Evolutionary conservation across 129 eudicot genomes (phyloP).

Genomic region (Flaveria sonorensis): DNA sequence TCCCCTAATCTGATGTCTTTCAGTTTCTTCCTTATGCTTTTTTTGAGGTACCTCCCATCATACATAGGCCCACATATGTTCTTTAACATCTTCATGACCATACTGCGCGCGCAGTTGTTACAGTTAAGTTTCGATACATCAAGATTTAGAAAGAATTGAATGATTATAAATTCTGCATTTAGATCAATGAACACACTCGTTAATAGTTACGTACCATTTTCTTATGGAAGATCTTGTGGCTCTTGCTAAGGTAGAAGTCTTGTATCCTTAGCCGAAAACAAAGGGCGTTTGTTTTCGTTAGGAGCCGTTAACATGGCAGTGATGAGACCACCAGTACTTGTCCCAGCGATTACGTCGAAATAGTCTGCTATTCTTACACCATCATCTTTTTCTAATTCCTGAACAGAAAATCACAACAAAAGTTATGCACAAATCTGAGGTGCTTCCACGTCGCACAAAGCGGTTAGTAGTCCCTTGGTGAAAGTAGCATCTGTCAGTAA

Average conservation of each 20-base stretch:
- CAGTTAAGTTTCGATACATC: not conserved
- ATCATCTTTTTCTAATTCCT: conserved; percentile 13
- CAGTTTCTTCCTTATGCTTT: conserved; percentile 16
- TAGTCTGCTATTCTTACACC: conserved; percentile 32
- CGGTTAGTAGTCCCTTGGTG: too few relatives aligned
- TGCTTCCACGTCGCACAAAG: too few relatives aligned
- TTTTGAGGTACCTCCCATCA: conserved; percentile 32
- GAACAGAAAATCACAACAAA: not conserved
- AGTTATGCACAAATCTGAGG: too few relatives aligned
- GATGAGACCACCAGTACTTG: conserved; percentile 33
- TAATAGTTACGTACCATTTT: conserved; percentile 6
- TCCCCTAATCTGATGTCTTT: conserved; percentile 24
- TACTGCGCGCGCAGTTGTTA: not conserved
- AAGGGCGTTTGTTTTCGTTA: conserved; percentile 5
- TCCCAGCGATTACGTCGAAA: conserved; percentile 33
- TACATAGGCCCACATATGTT: conserved; percentile 28
- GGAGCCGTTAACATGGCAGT: conserved; percentile 30
- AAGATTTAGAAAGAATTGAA: not conserved
- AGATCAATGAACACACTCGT: not conserved
- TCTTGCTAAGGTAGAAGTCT: conserved; percentile 8
- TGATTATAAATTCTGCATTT: too few relatives aligned
- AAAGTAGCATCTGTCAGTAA: too few relatives aligned
- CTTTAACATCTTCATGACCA: not conserved
- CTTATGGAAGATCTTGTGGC: conserved; percentile 31
- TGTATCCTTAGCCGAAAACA: conserved; percentile 13